A percentile compares a stretch with the other conserved stretches of the same genome.
Conservation (phyloP, 1,284 basidiomycete species). For the Austroboletus novae-zelandiae region DNA sequence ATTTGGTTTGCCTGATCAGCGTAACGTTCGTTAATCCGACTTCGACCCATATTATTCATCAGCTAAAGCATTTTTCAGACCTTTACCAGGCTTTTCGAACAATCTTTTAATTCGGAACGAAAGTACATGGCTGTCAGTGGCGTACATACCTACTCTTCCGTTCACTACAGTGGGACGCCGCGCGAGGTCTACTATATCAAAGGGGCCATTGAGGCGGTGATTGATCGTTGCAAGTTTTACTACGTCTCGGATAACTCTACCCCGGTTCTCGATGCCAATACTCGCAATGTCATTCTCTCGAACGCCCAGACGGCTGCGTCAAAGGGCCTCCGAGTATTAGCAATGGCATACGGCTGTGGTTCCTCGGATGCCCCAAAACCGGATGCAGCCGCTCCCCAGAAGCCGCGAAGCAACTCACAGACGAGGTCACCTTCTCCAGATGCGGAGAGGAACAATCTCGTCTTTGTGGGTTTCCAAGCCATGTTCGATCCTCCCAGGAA, state of each 20-base stretch:
- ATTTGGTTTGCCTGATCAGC: slow-evolving; percentile 70
- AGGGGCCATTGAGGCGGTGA: slow-evolving; percentile 86
- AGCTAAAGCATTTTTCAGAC: slow-evolving; percentile 36
- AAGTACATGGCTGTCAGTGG: slow-evolving; percentile 94
- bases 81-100: slow-evolving; percentile 78
- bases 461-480: slow-evolving; percentile 91
- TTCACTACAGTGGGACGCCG: slow-evolving; percentile 38
- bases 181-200: slow-evolving; percentile 88
- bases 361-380: slow-evolving; percentile 42
- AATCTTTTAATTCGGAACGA: slow-evolving; percentile 89
- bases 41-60: background rate
- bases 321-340: slow-evolving; percentile 83
- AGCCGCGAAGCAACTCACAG: slow-evolving; percentile 14
- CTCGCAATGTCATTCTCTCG: slow-evolving; percentile 61
- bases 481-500: slow-evolving; percentile 95
- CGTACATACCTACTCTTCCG: slow-evolving; percentile 40
- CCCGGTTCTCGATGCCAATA: slow-evolving; percentile 68
- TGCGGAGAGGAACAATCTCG: slow-evolving; percentile 57
- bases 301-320: slow-evolving; percentile 73
- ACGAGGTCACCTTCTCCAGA: slow-evolving; percentile 34
- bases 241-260: slow-evolving; percentile 85
- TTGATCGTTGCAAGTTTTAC: slow-evolving; percentile 85
- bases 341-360: slow-evolving; percentile 85
- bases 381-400: slow-evolving; percentile 23
- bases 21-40: slow-evolving; percentile 50